Percentiles rank a stretch among this genome's conserved stretches.
Conservation (phyloP, 495 filamentous ascomycete genomes). For the Tuber calosporum region DNA sequence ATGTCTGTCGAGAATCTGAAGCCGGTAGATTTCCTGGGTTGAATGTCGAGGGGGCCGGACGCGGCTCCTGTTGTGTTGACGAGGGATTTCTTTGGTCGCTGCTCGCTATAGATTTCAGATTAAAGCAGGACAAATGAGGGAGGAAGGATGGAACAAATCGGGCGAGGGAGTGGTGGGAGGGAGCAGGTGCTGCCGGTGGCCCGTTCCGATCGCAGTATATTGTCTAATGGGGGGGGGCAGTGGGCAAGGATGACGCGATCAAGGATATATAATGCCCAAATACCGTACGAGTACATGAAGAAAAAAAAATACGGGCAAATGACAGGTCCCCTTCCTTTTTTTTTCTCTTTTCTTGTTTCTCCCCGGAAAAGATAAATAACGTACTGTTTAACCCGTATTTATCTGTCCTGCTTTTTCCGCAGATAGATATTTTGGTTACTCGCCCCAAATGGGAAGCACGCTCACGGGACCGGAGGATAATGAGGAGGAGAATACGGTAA, state of each 20-base stretch:
- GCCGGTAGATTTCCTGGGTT: conserved; percentile 25
- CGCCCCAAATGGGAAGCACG: background rate
- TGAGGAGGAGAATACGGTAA: background rate
- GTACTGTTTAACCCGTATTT: conserved; percentile 22
- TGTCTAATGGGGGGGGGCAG: conserved; percentile 24
- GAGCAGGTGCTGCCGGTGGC: conserved; percentile 17
- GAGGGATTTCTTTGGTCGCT: conserved; percentile 33
- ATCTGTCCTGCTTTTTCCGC: conserved; percentile 6
- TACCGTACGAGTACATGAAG: no score
- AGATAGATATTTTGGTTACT: conserved; percentile 13
- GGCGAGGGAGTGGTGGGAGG: conserved; percentile 7
- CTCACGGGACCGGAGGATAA: background rate
- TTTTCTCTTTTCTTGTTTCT: background rate
- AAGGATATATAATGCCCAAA: conserved; percentile 17
- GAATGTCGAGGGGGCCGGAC: conserved; percentile 11
- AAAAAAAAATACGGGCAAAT: conserved; percentile 13
- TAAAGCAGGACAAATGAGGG: conserved; percentile 26
- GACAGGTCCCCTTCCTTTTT: background rate
- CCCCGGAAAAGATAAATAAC: conserved; percentile 27
- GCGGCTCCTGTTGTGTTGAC: conserved; percentile 16
- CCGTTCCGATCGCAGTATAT: conserved; percentile 17
- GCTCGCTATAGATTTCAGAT: conserved; percentile 17
- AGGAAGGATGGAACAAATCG: conserved; percentile 11
- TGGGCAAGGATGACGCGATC: conserved; percentile 35
- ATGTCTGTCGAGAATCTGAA: conserved; percentile 20